Evolutionary conservation across 441 rosid species (phyloP), one percentile per base, ranked within the genome.

Genomic region (Biscutella laevigata): DNA sequence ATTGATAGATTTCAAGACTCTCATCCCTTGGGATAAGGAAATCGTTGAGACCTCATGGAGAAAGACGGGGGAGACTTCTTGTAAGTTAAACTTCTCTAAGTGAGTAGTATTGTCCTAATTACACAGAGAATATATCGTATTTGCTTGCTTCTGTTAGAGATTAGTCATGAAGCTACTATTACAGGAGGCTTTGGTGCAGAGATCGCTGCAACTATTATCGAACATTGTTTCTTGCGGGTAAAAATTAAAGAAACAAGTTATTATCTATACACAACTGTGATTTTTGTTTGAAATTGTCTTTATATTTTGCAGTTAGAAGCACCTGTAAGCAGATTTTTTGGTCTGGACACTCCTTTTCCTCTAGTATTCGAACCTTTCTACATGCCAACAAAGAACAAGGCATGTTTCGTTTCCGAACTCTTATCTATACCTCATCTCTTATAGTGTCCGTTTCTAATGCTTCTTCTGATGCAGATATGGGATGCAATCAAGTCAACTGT

Each of bases 131-230:
- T 38, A 35, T 54, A n/a, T n/a, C n/a, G n/a, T n/a, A n/a, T 19
- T 40, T 42, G 63, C 21, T 57, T 59, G 27, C 53, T 26, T 10
- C 22, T 41, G 29, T n/a, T 73, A 72, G 69, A 91, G 96, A 76
- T 91, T 57, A 91, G 96, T 69, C 96, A 85, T 63, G 95, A 91
- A 71, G 95, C 96, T 58, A 96, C 96, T 0, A 71, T 87, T 2
- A 91, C 95, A 0, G 95, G 98, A 72, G 98, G 98, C 44, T 87
- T 87, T 68, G 98, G 98, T n/a, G 95, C 96, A 53, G 98, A 91
- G 76, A 91, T 91, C 56, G 77, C 96, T 22, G 88, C 95, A 36
- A 76, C 96, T 11, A 77, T 87, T 26, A 64, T 87, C 4, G 94
- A 90, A 50, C 77, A 88, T 28, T 90, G 96, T 71, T 91, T 91